Conservation (phyloP, 768 basidiomycete species). For the Xerocomus brunneocitrinus region DNA sequence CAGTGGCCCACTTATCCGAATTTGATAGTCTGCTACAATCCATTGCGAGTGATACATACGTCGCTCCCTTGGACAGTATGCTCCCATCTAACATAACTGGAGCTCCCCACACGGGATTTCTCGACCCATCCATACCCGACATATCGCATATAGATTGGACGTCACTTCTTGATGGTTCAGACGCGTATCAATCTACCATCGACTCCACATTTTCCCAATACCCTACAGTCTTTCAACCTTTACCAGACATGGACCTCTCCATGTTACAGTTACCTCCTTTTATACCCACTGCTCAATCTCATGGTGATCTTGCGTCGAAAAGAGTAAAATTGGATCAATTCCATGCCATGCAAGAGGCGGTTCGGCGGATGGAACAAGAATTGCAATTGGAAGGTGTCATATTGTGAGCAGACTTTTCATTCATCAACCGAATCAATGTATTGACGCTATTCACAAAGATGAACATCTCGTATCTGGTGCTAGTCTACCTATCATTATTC, state of each 20-base stretch:
- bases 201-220: slow-evolving; percentile 4
- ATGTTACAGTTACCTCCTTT: slow-evolving; percentile 19
- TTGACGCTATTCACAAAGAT: slow-evolving; percentile 4
- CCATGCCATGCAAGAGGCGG: slow-evolving; percentile 32
- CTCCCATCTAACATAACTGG: not conserved
- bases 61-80: not conserved
- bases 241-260: slow-evolving; percentile 26
- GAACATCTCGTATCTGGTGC: not conserved
- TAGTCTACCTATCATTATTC: slow-evolving; percentile 18
- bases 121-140: slow-evolving; percentile 1
- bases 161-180: slow-evolving; percentile 7
- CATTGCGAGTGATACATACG: not conserved
- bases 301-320: slow-evolving; percentile 3
- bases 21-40: slow-evolving; percentile 10
- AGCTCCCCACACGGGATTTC: not conserved
- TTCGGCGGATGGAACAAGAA: slow-evolving; percentile 32
- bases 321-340: slow-evolving; percentile 18
- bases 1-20: not conserved
- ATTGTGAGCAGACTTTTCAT: slow-evolving; percentile 2
- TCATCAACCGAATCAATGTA: not conserved
- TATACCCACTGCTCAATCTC: not conserved
- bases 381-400: slow-evolving; percentile 21
- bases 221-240: not conserved
- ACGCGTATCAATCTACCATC: not conserved
- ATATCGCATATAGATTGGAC: slow-evolving; percentile 12